phyloP scores from a whole-genome alignment of 345 rosid genomes.

The Balakata baccata region DNA sequence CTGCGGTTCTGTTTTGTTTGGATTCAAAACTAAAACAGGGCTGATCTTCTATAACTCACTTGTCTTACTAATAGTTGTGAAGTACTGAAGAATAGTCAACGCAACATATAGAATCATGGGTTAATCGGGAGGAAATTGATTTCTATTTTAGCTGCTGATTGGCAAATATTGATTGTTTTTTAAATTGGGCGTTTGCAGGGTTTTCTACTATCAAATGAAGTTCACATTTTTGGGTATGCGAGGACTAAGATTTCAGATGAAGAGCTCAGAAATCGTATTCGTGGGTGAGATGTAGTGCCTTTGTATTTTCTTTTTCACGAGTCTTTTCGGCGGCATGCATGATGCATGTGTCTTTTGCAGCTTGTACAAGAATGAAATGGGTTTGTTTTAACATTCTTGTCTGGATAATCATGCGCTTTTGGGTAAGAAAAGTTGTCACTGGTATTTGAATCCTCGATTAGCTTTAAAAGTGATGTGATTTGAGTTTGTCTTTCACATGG shows the following conservation, averaged over 20 bases:
- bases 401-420: neutral
- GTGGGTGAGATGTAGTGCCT: slow-evolving; percentile 48
- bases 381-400: neutral
- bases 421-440: neutral
- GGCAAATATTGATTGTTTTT: neutral
- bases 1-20: neutral
- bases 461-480: neutral
- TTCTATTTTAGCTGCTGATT: neutral
- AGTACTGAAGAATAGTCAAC: neutral
- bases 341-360: neutral
- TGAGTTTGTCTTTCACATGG: neutral
- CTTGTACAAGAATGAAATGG: neutral
- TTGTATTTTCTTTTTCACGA: slow-evolving; percentile 3
- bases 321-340: neutral
- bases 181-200: slow-evolving; percentile 47
- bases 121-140: neutral
- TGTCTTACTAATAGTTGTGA: neutral
- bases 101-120: neutral
- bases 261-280: slow-evolving; percentile 61
- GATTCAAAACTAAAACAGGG: neutral
- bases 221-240: slow-evolving; percentile 91
- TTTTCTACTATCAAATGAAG: slow-evolving; percentile 71
- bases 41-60: neutral
- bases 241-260: slow-evolving; percentile 81
- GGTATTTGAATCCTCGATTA: neutral